Evolutionary conservation across 2,329 filamentous ascomycete genomes (phyloP), one percentile per base, ranked within the genome.

Genomic region (Xylaria multiplex): DNA sequence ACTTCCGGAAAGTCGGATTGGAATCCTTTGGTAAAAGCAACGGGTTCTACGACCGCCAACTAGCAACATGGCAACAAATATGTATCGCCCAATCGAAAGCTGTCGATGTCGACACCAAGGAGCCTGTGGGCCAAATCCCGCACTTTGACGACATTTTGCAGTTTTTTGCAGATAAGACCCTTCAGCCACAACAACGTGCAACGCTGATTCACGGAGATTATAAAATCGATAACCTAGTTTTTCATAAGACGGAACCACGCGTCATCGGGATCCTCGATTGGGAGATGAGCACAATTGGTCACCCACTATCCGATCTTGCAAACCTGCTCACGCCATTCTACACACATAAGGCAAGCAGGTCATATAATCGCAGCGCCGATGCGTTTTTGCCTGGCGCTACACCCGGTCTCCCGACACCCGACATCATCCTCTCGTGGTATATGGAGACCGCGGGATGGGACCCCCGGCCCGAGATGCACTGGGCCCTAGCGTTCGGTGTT

Each of bases 231-330:
- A 96, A 96, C 73, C 78, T 95, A 70, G 89, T 96, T 46, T 99
- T 97, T 78, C 93, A 97, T 82, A 91, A 92, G 80, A 94, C 92
- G 0, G 91, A 95, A 78, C 89, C 94, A 6, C 84, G 90, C 59
- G 94, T 98, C 13, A 94, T 98, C 79, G 96, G 95, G 3, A 93
- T 98, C 61, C 81, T 98, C 6, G 96, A 99, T 81, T 98, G 95
- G 95, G 96, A 98, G 82, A 97, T 99, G 93, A 93, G 93, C 42
- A 98, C 96, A 0, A 90, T 97, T 61, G 96, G 96, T n/a, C 95
- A 99, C 78, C 96, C 96, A 1, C 86, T 98, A 24, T 95, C 92
- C 6, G 96, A 99, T 77, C 83, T 98, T 46, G 90, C 90, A 78
- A 98, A 98, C 79, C 83, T 98, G 19, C 67, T 71, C 37, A 61